Evolutionary conservation across 2,329 filamentous ascomycete genomes (phyloP).

Genomic region (Cryphonectria nitschkei): DNA sequence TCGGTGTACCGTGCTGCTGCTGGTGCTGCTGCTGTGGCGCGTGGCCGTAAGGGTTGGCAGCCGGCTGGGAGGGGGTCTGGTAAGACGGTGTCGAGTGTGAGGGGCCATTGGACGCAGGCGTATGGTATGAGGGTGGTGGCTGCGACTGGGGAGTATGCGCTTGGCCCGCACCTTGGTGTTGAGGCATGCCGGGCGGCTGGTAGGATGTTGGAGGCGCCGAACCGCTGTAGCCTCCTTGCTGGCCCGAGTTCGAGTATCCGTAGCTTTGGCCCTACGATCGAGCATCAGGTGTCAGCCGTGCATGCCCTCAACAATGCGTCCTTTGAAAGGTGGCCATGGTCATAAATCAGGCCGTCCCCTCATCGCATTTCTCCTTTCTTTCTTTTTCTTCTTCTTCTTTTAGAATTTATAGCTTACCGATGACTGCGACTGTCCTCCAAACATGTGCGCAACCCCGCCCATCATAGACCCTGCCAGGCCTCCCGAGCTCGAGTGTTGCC

Average conservation of each 20-base stretch:
- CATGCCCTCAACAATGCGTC: background rate
- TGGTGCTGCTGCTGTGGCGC: constrained; percentile 33
- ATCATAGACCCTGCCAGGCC: constrained; percentile 57
- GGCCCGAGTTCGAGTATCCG: constrained; percentile 63
- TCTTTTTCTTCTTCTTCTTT: no score
- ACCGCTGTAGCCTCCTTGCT: constrained; percentile 62
- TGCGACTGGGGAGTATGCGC: constrained; percentile 35
- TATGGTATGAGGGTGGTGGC: constrained; percentile 29
- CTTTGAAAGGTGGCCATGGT: background rate
- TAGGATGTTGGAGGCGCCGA: constrained; percentile 66
- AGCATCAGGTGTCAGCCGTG: background rate
- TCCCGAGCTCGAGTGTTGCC: constrained; percentile 43
- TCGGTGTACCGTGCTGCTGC: constrained; percentile 26
- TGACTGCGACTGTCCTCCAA: constrained; percentile 51
- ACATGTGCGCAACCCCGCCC: constrained; percentile 57
- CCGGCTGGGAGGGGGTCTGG: constrained; percentile 18
- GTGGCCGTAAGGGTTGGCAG: constrained; percentile 31
- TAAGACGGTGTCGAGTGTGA: constrained; percentile 34
- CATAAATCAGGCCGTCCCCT: no score
- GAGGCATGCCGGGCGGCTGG: constrained; percentile 41
- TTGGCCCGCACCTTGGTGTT: constrained; percentile 36
- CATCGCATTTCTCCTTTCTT: background rate
- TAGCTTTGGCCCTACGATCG: constrained; percentile 52
- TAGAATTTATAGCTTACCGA: constrained; percentile 40
- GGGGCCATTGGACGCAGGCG: constrained; percentile 29